Base-by-base conservation (phyloP, 768 basidiomycete genomes). In the Phaffia australis region DNA sequence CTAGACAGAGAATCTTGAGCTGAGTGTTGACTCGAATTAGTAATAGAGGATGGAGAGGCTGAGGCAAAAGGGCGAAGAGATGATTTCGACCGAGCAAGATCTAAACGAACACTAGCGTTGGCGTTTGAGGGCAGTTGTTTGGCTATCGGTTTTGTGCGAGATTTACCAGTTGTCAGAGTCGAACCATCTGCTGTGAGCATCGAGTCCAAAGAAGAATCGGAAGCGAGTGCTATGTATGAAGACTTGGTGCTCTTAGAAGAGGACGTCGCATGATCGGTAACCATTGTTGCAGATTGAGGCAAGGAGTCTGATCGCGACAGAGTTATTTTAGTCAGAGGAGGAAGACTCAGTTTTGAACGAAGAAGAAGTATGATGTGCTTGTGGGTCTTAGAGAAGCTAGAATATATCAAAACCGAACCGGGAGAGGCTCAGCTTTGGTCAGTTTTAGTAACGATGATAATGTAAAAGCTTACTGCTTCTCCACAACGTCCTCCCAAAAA, bases 401-500 rank as follows among this genome's bases (percentile, higher is more conserved):
- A 62, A 62, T n/a, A 54, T 6, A 21, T 30, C 19, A 0, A 49
- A n/a, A 42, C 14, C 27, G 15, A 4, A 11, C 4, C 16, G 27
- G 5, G 15, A 7, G 19, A 30, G 30, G 16, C 16, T 46, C 16
- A 5, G 15, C 4, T 16, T 35, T 46, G 11, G 30, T 16, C n/a
- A 16, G 14, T 46, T 14, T 32, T 8, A 46, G 1, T 15, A 11
- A n/a, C 7, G 21, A 15, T 50, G 52, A n/a, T 29, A 8, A 25
- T 18, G 2, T 50, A 1, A 1, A 16, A 30, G 55, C 62, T 55
- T 30, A 63, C 62, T 54, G 30, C 18, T 42, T 52, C 35, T 63
- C 62, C 23, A 63, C 51, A 7, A 63, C 51, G 30, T 63, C 50
- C 62, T 63, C 62, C 8, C 62, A 63, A 7, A 63, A 63, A n/a